Evolutionary conservation across 2,329 filamentous ascomycete species (phyloP), one percentile per base, ranked within the genome.

Genomic region (Pseudogymnoascus sp.): DNA sequence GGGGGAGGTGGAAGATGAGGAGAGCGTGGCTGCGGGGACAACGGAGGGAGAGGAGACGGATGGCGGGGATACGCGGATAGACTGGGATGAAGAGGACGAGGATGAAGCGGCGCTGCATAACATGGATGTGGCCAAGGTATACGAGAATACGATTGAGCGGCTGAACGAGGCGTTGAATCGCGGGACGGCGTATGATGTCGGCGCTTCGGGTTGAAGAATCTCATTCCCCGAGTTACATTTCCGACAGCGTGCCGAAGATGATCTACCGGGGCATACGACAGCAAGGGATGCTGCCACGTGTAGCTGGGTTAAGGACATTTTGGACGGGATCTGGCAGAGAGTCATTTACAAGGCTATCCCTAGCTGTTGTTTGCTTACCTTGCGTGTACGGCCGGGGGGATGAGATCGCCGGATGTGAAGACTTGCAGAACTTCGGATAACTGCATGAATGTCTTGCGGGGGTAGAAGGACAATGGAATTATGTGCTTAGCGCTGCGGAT

Each of bases 81-180:
- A 63, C 31, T 70, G 62, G 59, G 66, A 68, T 58, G 76, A 80
- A 8, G 76, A 79, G 5, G 77, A 78, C 58, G 77, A 79, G 37
- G 78, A 79, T 35, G 70, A 84, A 66, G 81, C 89, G 63, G 78
- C 78, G 50, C 77, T 78, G 36, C 68, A 84, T 66, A 81, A 89
- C 65, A 84, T 92, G 80, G 86, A 88, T 65, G 84, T 89, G 58
- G 89, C 86, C 0, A 81, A 81, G 65, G 85, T 95, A 1, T 96
- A 94, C 74, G 89, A 94, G 72, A 82, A 82, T 68, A 94, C 90
- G 0, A 83, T 96, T 66, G 81, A 90, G 39, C 81, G 89, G 69
- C 74, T 96, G 11, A 90, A 88, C 0, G 85, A 87, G 68, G 79
- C 82, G 9, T 74, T 94, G 29, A 86, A 65, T n/a, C 63, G 50